phyloP scores from a whole-genome alignment of 164 flowering plant species.

The Annona squamosa region DNA sequence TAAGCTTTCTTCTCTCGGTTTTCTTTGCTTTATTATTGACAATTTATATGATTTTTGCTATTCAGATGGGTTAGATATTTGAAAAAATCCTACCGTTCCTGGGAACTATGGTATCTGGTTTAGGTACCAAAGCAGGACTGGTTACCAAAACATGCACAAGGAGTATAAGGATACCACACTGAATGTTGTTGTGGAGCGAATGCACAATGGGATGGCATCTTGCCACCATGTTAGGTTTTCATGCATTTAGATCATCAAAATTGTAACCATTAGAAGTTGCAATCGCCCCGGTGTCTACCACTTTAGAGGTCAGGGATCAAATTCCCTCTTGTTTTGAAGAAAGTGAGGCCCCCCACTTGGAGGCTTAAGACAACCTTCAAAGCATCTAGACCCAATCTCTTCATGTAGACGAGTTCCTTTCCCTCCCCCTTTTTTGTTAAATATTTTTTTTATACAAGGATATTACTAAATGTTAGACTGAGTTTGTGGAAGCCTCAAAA shows the following conservation, averaged over 20 bases:
- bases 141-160: constrained; percentile 28
- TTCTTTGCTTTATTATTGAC: not conserved
- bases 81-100: constrained; percentile 21
- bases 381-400: constrained; percentile 25
- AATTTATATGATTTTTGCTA: not conserved
- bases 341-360: constrained; percentile 25
- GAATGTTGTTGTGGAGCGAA: constrained; percentile 24
- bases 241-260: constrained; percentile 25
- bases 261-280: constrained; percentile 22
- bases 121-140: constrained; percentile 26
- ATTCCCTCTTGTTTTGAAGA: constrained; percentile 22
- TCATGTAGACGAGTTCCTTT: constrained; percentile 9
- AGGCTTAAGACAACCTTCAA: constrained; percentile 25
- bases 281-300: constrained; percentile 24
- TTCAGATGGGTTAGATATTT: constrained; percentile 15
- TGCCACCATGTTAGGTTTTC: constrained; percentile 27
- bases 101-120: constrained; percentile 27
- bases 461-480: no score
- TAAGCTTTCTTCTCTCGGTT: not conserved
- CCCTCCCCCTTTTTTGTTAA: not conserved
- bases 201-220: constrained; percentile 28
- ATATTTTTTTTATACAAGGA: no score
- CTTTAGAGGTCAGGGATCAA: constrained; percentile 23
- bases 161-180: constrained; percentile 25
- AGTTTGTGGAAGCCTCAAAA: no score